Conservation (phyloP, 2,329 filamentous ascomycete species). For the Colletotrichum echinochloae region DNA sequence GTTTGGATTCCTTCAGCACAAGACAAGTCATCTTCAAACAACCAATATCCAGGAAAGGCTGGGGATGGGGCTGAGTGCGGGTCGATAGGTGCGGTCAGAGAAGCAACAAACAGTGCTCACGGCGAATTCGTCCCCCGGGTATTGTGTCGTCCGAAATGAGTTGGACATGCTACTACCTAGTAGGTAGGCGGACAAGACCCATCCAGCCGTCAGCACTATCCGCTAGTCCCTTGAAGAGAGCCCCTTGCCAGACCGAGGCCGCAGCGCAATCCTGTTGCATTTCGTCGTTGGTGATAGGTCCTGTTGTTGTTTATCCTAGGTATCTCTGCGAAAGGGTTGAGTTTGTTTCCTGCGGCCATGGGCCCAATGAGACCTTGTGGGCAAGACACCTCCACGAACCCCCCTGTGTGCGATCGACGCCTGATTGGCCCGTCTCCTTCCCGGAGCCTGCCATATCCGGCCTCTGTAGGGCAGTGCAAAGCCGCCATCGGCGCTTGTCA, state of each 20-base stretch:
- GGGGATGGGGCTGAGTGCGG: constrained; percentile 1
- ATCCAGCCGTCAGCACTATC: constrained; percentile 11
- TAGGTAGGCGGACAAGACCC: background rate
- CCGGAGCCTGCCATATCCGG: constrained; percentile 5
- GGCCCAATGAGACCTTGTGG: constrained; percentile 9
- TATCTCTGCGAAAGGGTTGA: background rate
- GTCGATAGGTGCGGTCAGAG: background rate
- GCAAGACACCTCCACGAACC: background rate
- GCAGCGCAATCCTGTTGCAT: background rate
- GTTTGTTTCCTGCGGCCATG: constrained; percentile 1
- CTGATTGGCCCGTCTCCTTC: constrained; percentile 22
- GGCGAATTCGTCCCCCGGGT: constrained; percentile 1
- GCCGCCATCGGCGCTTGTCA: constrained; percentile 27
- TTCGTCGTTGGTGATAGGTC: background rate
- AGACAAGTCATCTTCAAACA: constrained; percentile 19
- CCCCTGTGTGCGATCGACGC: background rate
- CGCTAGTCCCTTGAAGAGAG: background rate
- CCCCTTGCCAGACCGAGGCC: background rate
- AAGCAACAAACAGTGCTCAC: background rate
- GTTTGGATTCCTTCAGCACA: constrained; percentile 24
- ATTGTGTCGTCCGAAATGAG: constrained; percentile 18
- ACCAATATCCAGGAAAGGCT: constrained; percentile 18
- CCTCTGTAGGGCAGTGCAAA: constrained; percentile 24
- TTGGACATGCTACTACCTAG: background rate
- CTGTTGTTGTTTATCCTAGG: constrained; percentile 3